These are phyloP conservation scores for Cutaneotrichosporon dermatis DNA, from an alignment of 1,284 basidiomycete genomes.

Conservation along the genomic window DNA sequence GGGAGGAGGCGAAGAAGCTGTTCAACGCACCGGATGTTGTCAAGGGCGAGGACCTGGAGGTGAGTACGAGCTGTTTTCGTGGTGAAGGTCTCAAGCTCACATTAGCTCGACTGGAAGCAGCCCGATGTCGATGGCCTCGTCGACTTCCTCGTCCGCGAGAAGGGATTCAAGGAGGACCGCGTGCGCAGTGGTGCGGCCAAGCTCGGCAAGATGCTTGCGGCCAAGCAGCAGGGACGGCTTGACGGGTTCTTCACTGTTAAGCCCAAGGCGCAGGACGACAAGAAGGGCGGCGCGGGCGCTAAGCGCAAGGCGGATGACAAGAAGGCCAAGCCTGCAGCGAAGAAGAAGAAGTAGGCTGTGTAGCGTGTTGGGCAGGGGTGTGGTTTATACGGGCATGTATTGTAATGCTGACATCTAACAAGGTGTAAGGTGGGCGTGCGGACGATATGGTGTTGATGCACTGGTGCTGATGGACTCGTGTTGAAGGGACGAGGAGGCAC, in stretches of 20 bases:
- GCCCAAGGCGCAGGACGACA: slow-evolving; percentile 49
- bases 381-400: too few species aligned
- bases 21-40: slow-evolving; percentile 86
- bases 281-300: slow-evolving; percentile 20
- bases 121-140: slow-evolving; percentile 93
- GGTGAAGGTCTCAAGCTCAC: background rate
- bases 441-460: too few species aligned
- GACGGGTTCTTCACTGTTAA: slow-evolving; percentile 90
- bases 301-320: slow-evolving; percentile 57
- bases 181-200: slow-evolving; percentile 96
- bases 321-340: slow-evolving; percentile 1
- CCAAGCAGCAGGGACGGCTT: slow-evolving; percentile 92
- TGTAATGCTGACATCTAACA: too few species aligned
- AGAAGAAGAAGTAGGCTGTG: slow-evolving; percentile 5
- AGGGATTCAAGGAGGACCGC: slow-evolving; percentile 97
- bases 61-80: slow-evolving; percentile 42
- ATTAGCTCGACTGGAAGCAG: slow-evolving; percentile 84
- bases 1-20: slow-evolving; percentile 86
- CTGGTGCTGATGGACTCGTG: too few species aligned
- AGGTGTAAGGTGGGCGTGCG: too few species aligned
- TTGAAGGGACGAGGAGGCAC: too few species aligned
- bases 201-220: slow-evolving; percentile 75
- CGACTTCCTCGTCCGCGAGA: slow-evolving; percentile 88
- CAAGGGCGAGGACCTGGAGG: slow-evolving; percentile 81
- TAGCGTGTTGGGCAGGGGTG: too few species aligned